Evolutionary conservation across 352 stramenopile genomes (phyloP).

Genomic region (Pythium grandisporangium): DNA sequence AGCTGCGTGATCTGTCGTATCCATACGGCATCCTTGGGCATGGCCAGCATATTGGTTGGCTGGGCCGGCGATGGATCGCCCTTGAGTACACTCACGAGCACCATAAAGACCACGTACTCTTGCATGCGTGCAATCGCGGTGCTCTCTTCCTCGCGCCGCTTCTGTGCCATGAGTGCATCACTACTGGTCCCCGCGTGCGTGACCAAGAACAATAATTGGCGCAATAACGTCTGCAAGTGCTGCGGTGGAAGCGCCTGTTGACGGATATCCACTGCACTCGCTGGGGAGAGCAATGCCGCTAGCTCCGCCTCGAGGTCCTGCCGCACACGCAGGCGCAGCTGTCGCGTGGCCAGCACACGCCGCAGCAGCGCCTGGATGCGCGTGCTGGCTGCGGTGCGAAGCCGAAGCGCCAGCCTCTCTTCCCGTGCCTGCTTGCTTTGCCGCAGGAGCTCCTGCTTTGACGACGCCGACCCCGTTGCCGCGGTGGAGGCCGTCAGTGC

Average conservation of each 20-base stretch:
- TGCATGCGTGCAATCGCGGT: constrained; percentile 29
- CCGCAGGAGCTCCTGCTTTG: constrained; percentile 49
- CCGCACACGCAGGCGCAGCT: constrained; percentile 23
- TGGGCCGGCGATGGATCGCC: constrained; percentile 3
- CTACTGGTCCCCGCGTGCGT: no score
- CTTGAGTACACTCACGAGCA: constrained; percentile 44
- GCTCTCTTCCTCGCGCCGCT: background rate
- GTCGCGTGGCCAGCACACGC: constrained; percentile 14
- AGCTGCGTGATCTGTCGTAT: constrained; percentile 21
- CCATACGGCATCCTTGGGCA: constrained; percentile 26
- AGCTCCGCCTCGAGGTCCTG: constrained; percentile 29
- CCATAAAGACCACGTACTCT: constrained; percentile 46
- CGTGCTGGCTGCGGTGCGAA: constrained; percentile 26
- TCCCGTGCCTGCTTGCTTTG: constrained; percentile 45
- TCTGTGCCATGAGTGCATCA: constrained; percentile 5
- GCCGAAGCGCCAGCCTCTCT: constrained; percentile 33
- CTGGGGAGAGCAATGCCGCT: constrained; percentile 15
- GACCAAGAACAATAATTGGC: constrained; percentile 51
- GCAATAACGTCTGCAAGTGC: constrained; percentile 19
- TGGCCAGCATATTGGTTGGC: constrained; percentile 20
- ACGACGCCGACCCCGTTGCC: constrained; percentile 8
- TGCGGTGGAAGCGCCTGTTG: constrained; percentile 13
- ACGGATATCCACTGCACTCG: constrained; percentile 17
- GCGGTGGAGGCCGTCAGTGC: background rate
- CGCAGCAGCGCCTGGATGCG: constrained; percentile 41